Evolutionary conservation across 768 basidiomycete species (phyloP).

Genomic region (Mycena latifolia): DNA sequence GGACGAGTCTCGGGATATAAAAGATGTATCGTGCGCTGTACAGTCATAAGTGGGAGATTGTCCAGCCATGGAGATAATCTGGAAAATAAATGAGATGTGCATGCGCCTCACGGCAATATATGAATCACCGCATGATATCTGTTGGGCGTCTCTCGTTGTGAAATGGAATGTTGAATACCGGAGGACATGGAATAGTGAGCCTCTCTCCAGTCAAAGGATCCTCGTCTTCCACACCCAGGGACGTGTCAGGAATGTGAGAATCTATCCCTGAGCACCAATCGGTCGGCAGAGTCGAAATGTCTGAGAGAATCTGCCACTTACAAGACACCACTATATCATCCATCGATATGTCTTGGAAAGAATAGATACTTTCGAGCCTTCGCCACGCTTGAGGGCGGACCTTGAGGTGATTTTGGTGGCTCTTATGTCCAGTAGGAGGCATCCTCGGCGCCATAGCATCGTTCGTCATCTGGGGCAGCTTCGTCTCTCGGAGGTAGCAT

Average conservation of each 20-base stretch:
- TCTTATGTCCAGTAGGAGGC: conserved; percentile 58
- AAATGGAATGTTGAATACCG: conserved; percentile 50
- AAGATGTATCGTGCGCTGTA: conserved; percentile 60
- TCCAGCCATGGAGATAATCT: conserved; percentile 66
- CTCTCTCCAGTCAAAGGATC: conserved; percentile 55
- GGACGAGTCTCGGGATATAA: conserved; percentile 54
- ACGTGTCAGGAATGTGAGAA: conserved; percentile 47
- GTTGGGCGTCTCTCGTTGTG: conserved; percentile 51
- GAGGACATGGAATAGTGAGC: conserved; percentile 58
- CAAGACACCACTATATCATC: conserved; percentile 51
- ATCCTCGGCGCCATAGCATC: conserved; percentile 45
- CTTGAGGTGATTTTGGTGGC: conserved; percentile 57
- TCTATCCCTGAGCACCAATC: conserved; percentile 51
- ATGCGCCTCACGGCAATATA: not conserved
- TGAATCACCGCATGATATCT: conserved; percentile 56
- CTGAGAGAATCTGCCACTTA: conserved; percentile 40
- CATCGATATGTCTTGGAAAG: conserved; percentile 46
- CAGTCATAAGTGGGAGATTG: conserved; percentile 64
- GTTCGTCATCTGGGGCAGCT: conserved; percentile 56
- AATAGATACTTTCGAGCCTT: conserved; percentile 62
- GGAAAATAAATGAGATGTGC: conserved; percentile 5
- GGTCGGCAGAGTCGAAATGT: conserved; percentile 27
- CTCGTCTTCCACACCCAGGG: conserved; percentile 51
- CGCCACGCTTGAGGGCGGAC: conserved; percentile 64
- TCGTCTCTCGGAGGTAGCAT: conserved; percentile 60